These are phyloP conservation scores for Litchi chinensis DNA, from an alignment of 345 rosid species.

Conservation along the genomic window DNA sequence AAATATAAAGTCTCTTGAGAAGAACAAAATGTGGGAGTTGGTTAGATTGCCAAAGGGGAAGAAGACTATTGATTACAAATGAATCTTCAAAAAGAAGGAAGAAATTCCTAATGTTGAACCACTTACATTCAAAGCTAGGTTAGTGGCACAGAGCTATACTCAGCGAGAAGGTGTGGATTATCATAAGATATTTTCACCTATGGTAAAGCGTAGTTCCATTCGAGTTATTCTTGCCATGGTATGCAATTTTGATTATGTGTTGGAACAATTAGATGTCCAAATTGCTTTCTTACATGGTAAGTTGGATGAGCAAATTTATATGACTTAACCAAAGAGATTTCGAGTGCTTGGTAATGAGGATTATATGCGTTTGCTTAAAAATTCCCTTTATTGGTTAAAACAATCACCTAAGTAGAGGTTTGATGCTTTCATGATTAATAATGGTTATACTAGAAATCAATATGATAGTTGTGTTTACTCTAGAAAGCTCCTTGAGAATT, in stretches of 20 bases:
- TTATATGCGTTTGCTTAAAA: not conserved
- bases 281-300: not conserved
- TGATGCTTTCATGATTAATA: too few species aligned
- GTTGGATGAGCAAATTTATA: slow-evolving; percentile 5
- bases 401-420: too few species aligned
- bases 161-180: not conserved
- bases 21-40: slow-evolving; percentile 3
- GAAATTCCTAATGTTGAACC: slow-evolving; percentile 2
- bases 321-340: not conserved
- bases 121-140: not conserved
- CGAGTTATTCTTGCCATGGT: not conserved
- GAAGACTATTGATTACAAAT: not conserved
- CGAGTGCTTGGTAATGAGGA: not conserved
- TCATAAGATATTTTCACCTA: not conserved
- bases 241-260: not conserved
- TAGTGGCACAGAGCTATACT: not conserved
- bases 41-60: not conserved
- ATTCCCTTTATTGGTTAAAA: too few species aligned
- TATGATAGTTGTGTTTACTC: too few species aligned
- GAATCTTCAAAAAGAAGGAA: not conserved
- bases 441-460: too few species aligned
- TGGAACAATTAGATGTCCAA: slow-evolving; percentile 1
- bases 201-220: slow-evolving; percentile 8
- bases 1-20: not conserved
- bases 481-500: too few species aligned